Evolutionary conservation across 495 filamentous ascomycete genomes (phyloP), one percentile per base, ranked within the genome.

Genomic region (Penicillium salamii): DNA sequence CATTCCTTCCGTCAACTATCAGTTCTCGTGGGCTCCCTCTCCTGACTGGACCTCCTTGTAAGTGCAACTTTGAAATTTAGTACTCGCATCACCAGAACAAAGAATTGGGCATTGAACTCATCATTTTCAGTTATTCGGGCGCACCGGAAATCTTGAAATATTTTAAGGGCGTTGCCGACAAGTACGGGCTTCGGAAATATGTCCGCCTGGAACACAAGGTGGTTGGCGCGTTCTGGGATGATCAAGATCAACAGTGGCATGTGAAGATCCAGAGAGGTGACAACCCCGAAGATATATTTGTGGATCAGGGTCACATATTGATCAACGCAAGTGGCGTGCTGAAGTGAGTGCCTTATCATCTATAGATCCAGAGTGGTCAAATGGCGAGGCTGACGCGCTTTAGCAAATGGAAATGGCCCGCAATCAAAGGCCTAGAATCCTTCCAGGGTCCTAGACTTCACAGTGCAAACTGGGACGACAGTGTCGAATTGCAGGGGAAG

Each of bases 81-180:
- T n/a, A 19, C 34, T 8, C 14, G 34, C 19, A n/a, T 36, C 18
- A 14, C 19, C 9, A 1, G 36, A 38, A 38, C 13, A 4, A 38
- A 4, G 7, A 23, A 39, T 13, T 39, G 36, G 36, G 11, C 18
- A 39, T n/a, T 23, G 4, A 23, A 39, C 36, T 39, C 13, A 39
- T 8, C 2, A 18, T 23, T 39, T 9, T 9, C 54, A 75, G 75
- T 64, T 81, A 77, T 58, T 59, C 78, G 7, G 53, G 60, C 12
- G 68, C 76, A 6, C 52, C 32, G 2, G 80, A 83, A 57, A 84
- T 84, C 38, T 64, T 63, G 41, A 52, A 63, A 20, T 85, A 85
- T 51, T 70, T 82, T 18, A 57, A 66, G 5, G 52, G 21, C 7
- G 55, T 72, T 19, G 55, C 41, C 34, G 49, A 52, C 20, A 42